These are phyloP conservation scores for Phalaenopsis hybrid DNA, from an alignment of 116 monocot genomes.

Conservation along the genomic window DNA sequence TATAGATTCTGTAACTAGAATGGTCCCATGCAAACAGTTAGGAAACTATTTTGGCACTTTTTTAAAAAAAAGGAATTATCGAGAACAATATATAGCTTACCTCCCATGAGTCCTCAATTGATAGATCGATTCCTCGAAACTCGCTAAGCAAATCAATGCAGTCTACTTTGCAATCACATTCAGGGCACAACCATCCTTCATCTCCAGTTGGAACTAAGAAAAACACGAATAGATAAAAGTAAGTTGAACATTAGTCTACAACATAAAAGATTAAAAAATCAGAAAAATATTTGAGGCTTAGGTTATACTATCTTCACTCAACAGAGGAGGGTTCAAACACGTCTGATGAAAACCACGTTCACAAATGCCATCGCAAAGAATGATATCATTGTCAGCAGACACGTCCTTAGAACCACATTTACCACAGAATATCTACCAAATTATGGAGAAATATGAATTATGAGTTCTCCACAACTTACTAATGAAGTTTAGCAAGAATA, in stretches of 20 bases:
- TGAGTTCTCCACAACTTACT: neutral
- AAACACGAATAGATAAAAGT: neutral
- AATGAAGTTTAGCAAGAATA: neutral
- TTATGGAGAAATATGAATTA: neutral
- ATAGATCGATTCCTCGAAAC: slow-evolving; percentile 47
- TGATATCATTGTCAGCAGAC: slow-evolving; percentile 73
- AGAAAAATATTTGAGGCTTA: slow-evolving; percentile 4
- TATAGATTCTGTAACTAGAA: too few relatives aligned
- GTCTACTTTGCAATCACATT: slow-evolving; percentile 90
- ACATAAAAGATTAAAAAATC: slow-evolving; percentile 5
- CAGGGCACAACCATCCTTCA: slow-evolving; percentile 91
- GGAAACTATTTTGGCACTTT: too few relatives aligned
- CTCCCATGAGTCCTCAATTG: slow-evolving; percentile 74
- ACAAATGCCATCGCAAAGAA: slow-evolving; percentile 93
- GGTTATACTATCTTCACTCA: slow-evolving; percentile 70
- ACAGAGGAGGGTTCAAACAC: slow-evolving; percentile 80
- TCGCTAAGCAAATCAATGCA: slow-evolving; percentile 81
- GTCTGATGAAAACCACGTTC: slow-evolving; percentile 90
- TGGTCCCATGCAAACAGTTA: too few relatives aligned
- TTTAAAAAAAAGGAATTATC: neutral
- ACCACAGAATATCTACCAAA: slow-evolving; percentile 81
- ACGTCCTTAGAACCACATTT: slow-evolving; percentile 68
- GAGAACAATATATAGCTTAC: slow-evolving; percentile 30
- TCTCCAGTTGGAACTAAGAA: slow-evolving; percentile 79
- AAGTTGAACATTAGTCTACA: slow-evolving; percentile 4